A percentile compares a stretch with the other conserved stretches of the same genome.
Evolutionary conservation across 768 basidiomycete genomes (phyloP).

Genomic region (Inosperma sp.): DNA sequence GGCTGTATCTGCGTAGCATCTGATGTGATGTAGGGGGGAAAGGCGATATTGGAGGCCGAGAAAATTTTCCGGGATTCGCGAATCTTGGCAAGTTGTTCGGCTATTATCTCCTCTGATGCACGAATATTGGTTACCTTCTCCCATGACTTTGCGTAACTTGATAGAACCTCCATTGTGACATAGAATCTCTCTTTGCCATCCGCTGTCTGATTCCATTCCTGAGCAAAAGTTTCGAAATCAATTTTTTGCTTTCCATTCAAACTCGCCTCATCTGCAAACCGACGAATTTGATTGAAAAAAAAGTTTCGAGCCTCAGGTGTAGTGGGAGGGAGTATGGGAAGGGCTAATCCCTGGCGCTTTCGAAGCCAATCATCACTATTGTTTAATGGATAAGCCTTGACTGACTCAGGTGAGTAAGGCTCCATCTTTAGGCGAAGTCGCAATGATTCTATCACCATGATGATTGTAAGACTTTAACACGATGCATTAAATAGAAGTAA

Average conservation of each 20-base stretch:
- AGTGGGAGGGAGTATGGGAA: constrained; percentile 20
- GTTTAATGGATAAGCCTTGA: constrained; percentile 9
- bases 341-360: constrained; percentile 20
- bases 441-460: neutral
- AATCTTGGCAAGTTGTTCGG: neutral
- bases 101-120: constrained; percentile 22
- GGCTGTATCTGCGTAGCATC: neutral
- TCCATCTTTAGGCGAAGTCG: constrained; percentile 12
- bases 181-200: constrained; percentile 24
- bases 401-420: neutral
- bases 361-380: constrained; percentile 20
- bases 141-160: constrained; percentile 23
- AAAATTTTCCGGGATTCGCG: neutral
- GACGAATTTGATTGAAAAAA: constrained; percentile 11
- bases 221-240: constrained; percentile 19
- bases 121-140: constrained; percentile 20
- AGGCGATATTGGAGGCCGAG: neutral
- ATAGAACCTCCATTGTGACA: constrained; percentile 22
- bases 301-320: constrained; percentile 17
- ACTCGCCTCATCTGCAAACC: constrained; percentile 2
- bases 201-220: constrained; percentile 21
- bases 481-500: neutral
- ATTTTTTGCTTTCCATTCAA: constrained; percentile 11
- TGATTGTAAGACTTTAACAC: neutral
- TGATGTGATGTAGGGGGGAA: neutral